phyloP scores from a whole-genome alignment of 495 filamentous ascomycete species.

The Aspergillus asperescens region DNA sequence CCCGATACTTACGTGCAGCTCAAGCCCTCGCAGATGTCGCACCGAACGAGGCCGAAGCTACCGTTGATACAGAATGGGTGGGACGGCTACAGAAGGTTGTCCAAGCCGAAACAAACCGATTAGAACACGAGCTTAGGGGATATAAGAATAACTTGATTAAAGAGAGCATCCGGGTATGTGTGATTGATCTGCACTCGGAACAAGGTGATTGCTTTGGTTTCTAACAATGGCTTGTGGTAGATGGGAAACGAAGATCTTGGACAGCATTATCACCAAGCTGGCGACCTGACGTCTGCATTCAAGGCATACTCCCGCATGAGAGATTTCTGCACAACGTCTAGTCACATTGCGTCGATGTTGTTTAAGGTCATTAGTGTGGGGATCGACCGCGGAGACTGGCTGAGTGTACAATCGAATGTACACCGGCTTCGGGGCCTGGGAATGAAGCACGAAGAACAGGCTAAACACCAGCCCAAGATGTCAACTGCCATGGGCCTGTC shows the following conservation, averaged over 20 bases:
- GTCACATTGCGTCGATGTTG: slow-evolving; percentile 66
- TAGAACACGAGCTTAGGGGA: slow-evolving; percentile 78
- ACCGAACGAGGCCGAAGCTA: slow-evolving; percentile 62
- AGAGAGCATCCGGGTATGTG: slow-evolving; percentile 83
- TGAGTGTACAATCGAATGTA: slow-evolving; percentile 59
- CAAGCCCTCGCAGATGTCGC: slow-evolving; percentile 55
- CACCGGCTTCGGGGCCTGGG: slow-evolving; percentile 56
- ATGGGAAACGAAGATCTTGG: slow-evolving; percentile 76
- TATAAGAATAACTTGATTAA: slow-evolving; percentile 98
- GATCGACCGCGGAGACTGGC: slow-evolving; percentile 64
- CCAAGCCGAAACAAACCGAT: slow-evolving; percentile 59
- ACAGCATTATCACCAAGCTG: slow-evolving; percentile 59
- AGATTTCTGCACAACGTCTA: slow-evolving; percentile 64
- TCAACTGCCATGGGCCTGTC: slow-evolving; percentile 64
- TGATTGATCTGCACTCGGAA: not conserved
- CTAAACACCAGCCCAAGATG: slow-evolving; percentile 59
- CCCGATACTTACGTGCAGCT: slow-evolving; percentile 64
- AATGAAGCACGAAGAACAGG: slow-evolving; percentile 56
- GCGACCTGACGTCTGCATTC: slow-evolving; percentile 54
- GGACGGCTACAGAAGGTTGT: slow-evolving; percentile 56
- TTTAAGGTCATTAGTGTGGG: slow-evolving; percentile 62
- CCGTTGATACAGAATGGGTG: slow-evolving; percentile 65
- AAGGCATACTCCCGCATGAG: slow-evolving; percentile 71
- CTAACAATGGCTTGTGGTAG: slow-evolving; percentile 33
- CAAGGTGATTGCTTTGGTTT: not conserved